Evolutionary conservation across 2,329 filamentous ascomycete genomes (phyloP), one percentile per base, ranked within the genome.

Genomic region (Pseudogymnoascus sp.): DNA sequence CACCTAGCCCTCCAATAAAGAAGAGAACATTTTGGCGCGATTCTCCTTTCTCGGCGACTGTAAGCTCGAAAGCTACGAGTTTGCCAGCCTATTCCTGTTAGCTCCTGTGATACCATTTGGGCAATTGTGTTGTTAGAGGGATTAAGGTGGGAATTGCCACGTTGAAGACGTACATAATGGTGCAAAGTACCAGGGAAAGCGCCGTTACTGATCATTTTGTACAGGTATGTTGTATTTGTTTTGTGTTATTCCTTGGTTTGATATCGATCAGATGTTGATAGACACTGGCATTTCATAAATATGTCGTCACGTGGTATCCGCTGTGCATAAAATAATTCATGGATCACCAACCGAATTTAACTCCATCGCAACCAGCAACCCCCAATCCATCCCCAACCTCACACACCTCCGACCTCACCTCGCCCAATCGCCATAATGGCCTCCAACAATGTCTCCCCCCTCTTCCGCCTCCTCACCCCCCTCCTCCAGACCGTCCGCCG

Each of bases 1-100:
- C 82, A 45, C 76, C 78, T 28, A 85, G 76, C 38, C 83, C 83
- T 62, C 80, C 81, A 61, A 84, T 75, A 72, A 79, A 84, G 63
- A 84, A 71, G 42, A 84, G 66, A 2, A 78, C 76, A 71, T 83
- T 77, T 59, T 73, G 72, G 14, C 33, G 9, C 36, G 19, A 4
- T 25, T n/a, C 33, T 23, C 4, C 30, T 9, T 38, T 60, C 22
- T 36, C 23, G 6, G 60, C n/a, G 3, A 71, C 66, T 22, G 64
- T 67, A 60, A 72, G 68, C 62, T 74, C 72, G 58, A 74, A 74
- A 2, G 71, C 72, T 49, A 70, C 67, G n/a, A 74, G 67, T 14
- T 68, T 65, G 25, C 62, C 55, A 38, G 71, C 65, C 71, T 72
- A 35, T 55, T 55, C 49, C n/a, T 33, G 49, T 55, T 33, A 55